These are phyloP conservation scores for Debaryomyces robertsiae DNA, from an alignment of 1,139 yeast genomes.

Conservation along the genomic window DNA sequence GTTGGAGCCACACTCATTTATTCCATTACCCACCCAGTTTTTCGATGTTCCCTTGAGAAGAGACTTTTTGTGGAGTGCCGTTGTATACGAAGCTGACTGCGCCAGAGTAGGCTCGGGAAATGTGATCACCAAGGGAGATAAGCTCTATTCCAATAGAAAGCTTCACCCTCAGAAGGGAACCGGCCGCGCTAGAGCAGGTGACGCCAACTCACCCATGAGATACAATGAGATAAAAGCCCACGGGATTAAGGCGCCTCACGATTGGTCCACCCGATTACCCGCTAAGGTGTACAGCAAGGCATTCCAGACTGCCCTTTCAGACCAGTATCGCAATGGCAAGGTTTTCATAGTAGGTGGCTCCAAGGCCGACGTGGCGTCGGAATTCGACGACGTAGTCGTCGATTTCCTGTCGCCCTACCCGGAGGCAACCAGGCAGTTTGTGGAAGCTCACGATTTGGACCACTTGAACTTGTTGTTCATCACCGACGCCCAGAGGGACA, in stretches of 20 bases:
- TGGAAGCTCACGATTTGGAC: slow-evolving; percentile 55
- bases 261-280: slow-evolving; percentile 84
- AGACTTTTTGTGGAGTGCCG: slow-evolving; percentile 93
- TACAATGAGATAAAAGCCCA: slow-evolving; percentile 89
- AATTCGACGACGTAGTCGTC: slow-evolving; percentile 26
- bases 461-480: slow-evolving; percentile 68
- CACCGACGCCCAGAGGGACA: slow-evolving; percentile 53
- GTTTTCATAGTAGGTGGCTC: slow-evolving; percentile 68
- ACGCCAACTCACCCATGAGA: slow-evolving; percentile 90
- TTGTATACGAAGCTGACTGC: slow-evolving; percentile 85
- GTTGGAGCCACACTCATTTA: slow-evolving; percentile 74
- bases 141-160: slow-evolving; percentile 83
- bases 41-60: slow-evolving; percentile 79
- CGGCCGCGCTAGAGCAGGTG: slow-evolving; percentile 96
- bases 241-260: slow-evolving; percentile 89
- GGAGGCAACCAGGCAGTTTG: slow-evolving; percentile 59
- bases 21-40: slow-evolving; percentile 72
- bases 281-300: slow-evolving; percentile 73
- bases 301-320: slow-evolving; percentile 76
- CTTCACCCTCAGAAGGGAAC: slow-evolving; percentile 89
- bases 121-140: slow-evolving; percentile 83
- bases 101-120: slow-evolving; percentile 88
- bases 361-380: slow-evolving; percentile 13
- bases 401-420: slow-evolving; percentile 53
- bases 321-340: slow-evolving; percentile 74